Percentiles rank a stretch among this genome's conserved stretches.
Conservation (phyloP, 2,329 filamentous ascomycete species). For the Aspergillus caelatus region DNA sequence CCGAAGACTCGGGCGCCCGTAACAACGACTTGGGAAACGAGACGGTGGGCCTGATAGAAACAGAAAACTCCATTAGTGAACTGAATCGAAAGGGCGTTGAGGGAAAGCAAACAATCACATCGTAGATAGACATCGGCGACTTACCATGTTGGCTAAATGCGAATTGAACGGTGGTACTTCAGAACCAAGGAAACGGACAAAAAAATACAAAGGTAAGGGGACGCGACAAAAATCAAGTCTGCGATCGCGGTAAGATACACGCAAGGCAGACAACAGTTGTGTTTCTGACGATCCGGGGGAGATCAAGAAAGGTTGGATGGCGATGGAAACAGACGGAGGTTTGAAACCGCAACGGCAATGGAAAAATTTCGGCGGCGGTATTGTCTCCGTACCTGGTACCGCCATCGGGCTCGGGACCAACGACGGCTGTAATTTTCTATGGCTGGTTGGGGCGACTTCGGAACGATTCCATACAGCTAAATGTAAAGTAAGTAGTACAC, state of each 20-base stretch:
- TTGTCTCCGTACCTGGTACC: slow-evolving; percentile 6
- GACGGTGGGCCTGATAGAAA: slow-evolving; percentile 75
- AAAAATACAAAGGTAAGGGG: not conserved
- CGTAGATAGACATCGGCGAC: slow-evolving; percentile 4
- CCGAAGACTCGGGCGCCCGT: slow-evolving; percentile 90
- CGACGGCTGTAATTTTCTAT: not conserved
- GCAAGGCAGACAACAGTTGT: not conserved
- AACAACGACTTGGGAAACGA: slow-evolving; percentile 90
- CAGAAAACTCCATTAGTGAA: not conserved
- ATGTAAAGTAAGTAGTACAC: not conserved
- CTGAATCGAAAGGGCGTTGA: not conserved
- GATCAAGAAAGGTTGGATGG: slow-evolving; percentile 11
- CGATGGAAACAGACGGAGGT: slow-evolving; percentile 20
- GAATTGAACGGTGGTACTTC: not conserved
- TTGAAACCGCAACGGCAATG: slow-evolving; percentile 4
- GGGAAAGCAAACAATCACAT: not conserved
- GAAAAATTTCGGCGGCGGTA: slow-evolving; percentile 24
- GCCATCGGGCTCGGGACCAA: not conserved
- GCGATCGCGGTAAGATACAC: not conserved
- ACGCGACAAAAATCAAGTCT: not conserved
- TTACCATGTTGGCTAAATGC: slow-evolving; percentile 26
- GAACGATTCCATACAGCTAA: not conserved
- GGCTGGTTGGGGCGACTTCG: not conserved
- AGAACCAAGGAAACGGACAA: not conserved
- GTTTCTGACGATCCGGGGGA: not conserved